phyloP scores from a whole-genome alignment of 768 basidiomycete species.

The Cyathus striatus region DNA sequence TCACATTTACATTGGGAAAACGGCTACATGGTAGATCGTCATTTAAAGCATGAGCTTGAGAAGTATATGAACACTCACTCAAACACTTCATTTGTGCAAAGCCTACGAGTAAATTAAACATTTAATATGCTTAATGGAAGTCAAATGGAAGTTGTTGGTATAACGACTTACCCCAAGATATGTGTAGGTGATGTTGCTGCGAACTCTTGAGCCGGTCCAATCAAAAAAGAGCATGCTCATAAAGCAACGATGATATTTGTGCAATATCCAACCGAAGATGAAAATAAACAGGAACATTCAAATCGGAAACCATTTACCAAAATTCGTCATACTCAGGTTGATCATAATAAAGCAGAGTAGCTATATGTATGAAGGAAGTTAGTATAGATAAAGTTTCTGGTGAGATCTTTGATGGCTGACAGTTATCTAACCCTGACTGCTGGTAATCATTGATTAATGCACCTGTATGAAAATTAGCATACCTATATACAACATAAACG shows the following conservation, averaged over 20 bases:
- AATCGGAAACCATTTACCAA: slow-evolving; percentile 29
- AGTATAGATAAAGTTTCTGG: neutral
- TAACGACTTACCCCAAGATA: slow-evolving; percentile 25
- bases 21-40: slow-evolving; percentile 26
- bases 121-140: neutral
- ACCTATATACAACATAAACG: neutral
- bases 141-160: neutral
- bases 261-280: slow-evolving; percentile 28
- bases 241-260: slow-evolving; percentile 17
- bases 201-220: slow-evolving; percentile 30
- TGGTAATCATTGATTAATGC: slow-evolving; percentile 40
- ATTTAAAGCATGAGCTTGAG: too few species aligned
- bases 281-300: slow-evolving; percentile 35
- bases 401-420: slow-evolving; percentile 11
- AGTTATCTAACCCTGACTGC: slow-evolving; percentile 32
- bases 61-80: slow-evolving; percentile 17
- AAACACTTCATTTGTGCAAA: slow-evolving; percentile 34
- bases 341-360: slow-evolving; percentile 30
- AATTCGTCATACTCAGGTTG: slow-evolving; percentile 33
- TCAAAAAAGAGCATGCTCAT: slow-evolving; percentile 26
- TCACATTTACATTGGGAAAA: slow-evolving; percentile 33
- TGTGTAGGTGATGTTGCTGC: slow-evolving; percentile 33
- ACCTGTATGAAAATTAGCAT: slow-evolving; percentile 12
- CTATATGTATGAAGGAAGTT: slow-evolving; percentile 9
- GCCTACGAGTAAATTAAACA: slow-evolving; percentile 6